A percentile compares a stretch with the other conserved stretches of the same genome.
phyloP scores from a whole-genome alignment of 176 grass and related monocot genomes.

The Stipa capillata region DNA sequence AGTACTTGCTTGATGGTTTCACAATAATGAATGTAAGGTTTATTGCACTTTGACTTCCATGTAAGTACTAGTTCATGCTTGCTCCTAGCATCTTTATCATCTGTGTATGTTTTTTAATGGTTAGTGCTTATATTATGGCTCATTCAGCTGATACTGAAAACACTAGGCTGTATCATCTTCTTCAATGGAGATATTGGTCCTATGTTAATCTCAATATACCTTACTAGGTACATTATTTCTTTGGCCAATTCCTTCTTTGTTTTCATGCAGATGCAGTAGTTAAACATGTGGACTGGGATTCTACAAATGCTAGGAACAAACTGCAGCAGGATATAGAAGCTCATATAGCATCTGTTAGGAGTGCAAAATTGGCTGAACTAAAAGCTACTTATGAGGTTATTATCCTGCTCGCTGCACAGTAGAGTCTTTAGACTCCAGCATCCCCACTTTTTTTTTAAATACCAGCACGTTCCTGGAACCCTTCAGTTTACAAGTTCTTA shows the following conservation, averaged over 20 bases:
- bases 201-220: not conserved
- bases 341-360: conserved; percentile 42
- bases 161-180: not conserved
- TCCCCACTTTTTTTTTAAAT: not conserved
- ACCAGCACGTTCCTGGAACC: not conserved
- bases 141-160: not conserved
- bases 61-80: not conserved
- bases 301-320: conserved; percentile 53
- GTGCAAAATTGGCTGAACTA: conserved; percentile 51
- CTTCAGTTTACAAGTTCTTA: not conserved
- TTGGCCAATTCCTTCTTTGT: not conserved
- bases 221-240: not conserved
- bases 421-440: not conserved
- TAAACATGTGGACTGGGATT: conserved; percentile 57
- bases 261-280: conserved; percentile 45
- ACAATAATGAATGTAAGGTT: not conserved
- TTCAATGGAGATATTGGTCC: not conserved
- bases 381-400: conserved; percentile 65
- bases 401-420: not conserved
- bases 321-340: conserved; percentile 46
- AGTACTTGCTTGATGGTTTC: not conserved
- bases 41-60: not conserved
- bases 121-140: not conserved
- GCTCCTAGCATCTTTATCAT: not conserved
- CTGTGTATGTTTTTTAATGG: not conserved